phyloP scores from a whole-genome alignment of 495 filamentous ascomycete species.

The Hypoxylon fragiforme region DNA sequence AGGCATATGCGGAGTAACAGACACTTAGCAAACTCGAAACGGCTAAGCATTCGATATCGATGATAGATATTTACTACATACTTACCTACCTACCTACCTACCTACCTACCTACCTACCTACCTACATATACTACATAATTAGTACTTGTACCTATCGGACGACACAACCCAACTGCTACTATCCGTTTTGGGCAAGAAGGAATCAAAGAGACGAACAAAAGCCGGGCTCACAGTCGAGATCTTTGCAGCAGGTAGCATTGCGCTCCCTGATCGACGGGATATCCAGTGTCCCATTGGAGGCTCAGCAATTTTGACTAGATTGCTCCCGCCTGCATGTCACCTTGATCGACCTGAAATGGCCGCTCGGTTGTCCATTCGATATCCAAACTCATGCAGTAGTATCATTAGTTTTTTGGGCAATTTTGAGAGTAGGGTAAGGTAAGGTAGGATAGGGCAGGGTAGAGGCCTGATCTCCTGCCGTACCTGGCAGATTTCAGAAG shows the following conservation, averaged over 20 bases:
- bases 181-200: constrained; percentile 28
- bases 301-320: constrained; percentile 16
- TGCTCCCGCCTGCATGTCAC: constrained; percentile 34
- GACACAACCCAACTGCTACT: constrained; percentile 24
- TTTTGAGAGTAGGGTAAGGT: constrained; percentile 5
- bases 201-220: constrained; percentile 29
- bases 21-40: constrained; percentile 17
- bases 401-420: constrained; percentile 11
- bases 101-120: too few species aligned
- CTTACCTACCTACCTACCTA: too few species aligned
- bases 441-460: background rate
- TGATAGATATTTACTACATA: too few species aligned
- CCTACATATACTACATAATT: too few species aligned
- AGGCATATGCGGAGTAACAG: constrained; percentile 6
- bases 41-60: constrained; percentile 15
- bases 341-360: constrained; percentile 31
- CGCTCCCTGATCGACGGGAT: constrained; percentile 25
- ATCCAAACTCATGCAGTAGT: background rate
- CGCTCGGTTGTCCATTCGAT: constrained; percentile 23
- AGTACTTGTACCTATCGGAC: constrained; percentile 29
- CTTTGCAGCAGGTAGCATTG: constrained; percentile 34
- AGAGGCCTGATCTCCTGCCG: constrained; percentile 24
- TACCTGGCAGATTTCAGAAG: constrained; percentile 20
- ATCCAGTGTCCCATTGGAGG: constrained; percentile 14
- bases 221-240: constrained; percentile 27